Evolutionary conservation across 345 rosid genomes (phyloP), one percentile per base, ranked within the genome.

Genomic region (Camelina hispida): DNA sequence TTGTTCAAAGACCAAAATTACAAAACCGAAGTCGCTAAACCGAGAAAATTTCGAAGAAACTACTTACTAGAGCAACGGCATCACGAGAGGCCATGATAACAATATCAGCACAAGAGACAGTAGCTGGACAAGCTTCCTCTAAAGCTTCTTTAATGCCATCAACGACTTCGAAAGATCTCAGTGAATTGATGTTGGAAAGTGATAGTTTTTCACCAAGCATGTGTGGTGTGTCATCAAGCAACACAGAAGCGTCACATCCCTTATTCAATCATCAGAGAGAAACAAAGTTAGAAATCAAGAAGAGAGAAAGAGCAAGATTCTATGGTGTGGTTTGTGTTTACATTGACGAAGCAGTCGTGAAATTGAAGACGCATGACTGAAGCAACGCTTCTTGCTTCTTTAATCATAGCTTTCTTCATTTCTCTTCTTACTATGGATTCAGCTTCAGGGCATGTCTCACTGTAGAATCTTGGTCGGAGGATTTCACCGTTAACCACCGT

Each of bases 261-360:
- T 92, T 10, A 18, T 37, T 60, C 0, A 5, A 18, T 17, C 0
- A 2, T 16, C 22, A 46, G 28, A 57, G 9, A 57, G 9, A 52
- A 32, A 3, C 9, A 52, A 9, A 53, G 3, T 7, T 5, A 17
- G 12, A 2, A 32, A 34, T 23, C 55, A 51, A 96, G 72, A 1
- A 85, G 84, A 56, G 40, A 56, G 35, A 37, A 14, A 43, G 47
- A 68, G 72, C 53, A 23, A 23, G 11, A 38, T 32, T 58, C 4
- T 16, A 47, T 47, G 67, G 12, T 54, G 13, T 1, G 2, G 11
- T 65, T 40, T 16, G 7, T 25, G 22, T 13, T 79, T 84, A 93
- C 98, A 73, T 94, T 91, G 48, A 94, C 98, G 54, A 94, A 88
- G 84, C 98, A 94, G 77, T 91, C 98, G n/a, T 94, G 97, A 85